A percentile compares a stretch with the other conserved stretches of the same genome.
Conservation (phyloP, 2,329 filamentous ascomycete genomes). For the Cladophialophora immunda region DNA sequence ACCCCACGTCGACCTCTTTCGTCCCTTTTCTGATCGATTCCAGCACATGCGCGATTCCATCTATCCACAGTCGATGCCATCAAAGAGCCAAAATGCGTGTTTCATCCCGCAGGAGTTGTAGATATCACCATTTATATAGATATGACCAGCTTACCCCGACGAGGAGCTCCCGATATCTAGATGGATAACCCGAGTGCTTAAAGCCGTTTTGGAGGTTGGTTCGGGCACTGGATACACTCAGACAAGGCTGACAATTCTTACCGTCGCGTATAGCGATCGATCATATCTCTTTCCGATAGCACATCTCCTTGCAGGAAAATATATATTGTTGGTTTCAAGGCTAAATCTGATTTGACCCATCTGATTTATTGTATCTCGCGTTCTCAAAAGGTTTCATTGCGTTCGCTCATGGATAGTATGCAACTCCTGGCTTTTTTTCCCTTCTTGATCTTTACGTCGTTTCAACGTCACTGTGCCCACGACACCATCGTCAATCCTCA, state of each 20-base stretch:
- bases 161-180: too few species aligned
- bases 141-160: too few species aligned
- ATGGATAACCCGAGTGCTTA: too few species aligned
- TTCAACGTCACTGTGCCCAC: neutral
- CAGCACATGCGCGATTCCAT: neutral
- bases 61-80: neutral
- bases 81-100: neutral
- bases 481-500: neutral
- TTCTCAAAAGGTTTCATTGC: neutral
- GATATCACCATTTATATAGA: too few species aligned
- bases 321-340: neutral
- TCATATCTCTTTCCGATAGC: neutral
- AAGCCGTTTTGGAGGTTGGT: neutral
- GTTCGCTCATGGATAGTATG: conserved; percentile 6
- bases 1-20: conserved; percentile 14
- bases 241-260: neutral
- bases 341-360: neutral
- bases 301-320: conserved; percentile 60
- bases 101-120: neutral
- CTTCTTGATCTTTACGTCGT: neutral
- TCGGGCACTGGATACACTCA: neutral
- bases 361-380: conserved; percentile 4
- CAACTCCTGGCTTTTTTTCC: conserved; percentile 3
- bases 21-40: too few species aligned
- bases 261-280: neutral